Evolutionary conservation across 441 rosid genomes (phyloP), one percentile per base, ranked within the genome.

Genomic region (Erysimum pusillum): DNA sequence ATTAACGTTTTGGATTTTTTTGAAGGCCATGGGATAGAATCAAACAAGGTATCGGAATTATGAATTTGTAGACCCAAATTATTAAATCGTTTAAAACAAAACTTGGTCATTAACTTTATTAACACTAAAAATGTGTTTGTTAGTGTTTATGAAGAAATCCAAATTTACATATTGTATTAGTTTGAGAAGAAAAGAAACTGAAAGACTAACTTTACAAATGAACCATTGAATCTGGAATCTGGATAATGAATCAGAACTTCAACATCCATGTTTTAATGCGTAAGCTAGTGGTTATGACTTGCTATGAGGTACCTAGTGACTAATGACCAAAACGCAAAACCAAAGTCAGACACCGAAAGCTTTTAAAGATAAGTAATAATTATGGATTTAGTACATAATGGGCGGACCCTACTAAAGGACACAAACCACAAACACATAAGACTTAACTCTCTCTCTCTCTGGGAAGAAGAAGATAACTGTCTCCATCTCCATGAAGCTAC

Each of bases 401-500:
- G 38, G 61, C 9, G 45, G 80, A 41, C 57, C 81, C 80, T 63
- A 71, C 51, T 10, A n/a, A 4, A 28, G 1, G 61, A 31, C 61
- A 36, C 76, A 71, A 15, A 65, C 81, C 81, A 77, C 80, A 77
- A 64, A 74, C 53, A 28, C 76, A 60, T 20, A 4, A 22, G 39
- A 22, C 28, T 46, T 3, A 10, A 8, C 11, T 48, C 54, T 49
- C 56, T 63, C 31, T 65, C 13, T 20, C 7, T 18, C 4, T 64
- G 57, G 6, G 73, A 72, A 44, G 67, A 72, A 44, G 67, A 48
- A 52, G 53, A 67, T 67, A 75, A 66, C 44, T 41, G 66, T 78
- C 81, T 72, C 69, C 52, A 73, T 78, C 81, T 78, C 67, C 75
- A 67, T 73, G 75, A 78, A 73, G 75, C 61, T 67, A 12, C 32